These are phyloP conservation scores for Gardenia jasminoides DNA, from an alignment of 257 asterid species.

Conservation along the genomic window DNA sequence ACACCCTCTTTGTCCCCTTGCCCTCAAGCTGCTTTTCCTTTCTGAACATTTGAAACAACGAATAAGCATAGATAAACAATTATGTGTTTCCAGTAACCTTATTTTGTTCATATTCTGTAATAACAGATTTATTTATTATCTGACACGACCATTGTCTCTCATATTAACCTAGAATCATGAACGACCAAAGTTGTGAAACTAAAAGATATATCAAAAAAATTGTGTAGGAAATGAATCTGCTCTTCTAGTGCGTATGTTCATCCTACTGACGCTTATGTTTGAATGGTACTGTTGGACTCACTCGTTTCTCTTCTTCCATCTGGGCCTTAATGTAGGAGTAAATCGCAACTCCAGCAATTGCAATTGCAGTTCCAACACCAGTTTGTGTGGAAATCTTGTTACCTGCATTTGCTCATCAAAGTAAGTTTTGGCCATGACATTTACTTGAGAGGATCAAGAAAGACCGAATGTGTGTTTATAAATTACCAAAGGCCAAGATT, in stretches of 20 bases:
- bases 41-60: slow-evolving; percentile 42
- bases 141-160: background rate
- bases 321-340: slow-evolving; percentile 95
- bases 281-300: slow-evolving; percentile 31
- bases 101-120: background rate
- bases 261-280: background rate
- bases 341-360: slow-evolving; percentile 91
- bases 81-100: background rate
- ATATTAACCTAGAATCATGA: background rate
- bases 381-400: slow-evolving; percentile 92
- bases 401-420: slow-evolving; percentile 42
- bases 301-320: slow-evolving; percentile 98
- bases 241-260: background rate
- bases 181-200: background rate
- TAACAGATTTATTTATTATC: no score
- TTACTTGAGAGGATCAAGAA: background rate
- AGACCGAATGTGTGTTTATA: background rate
- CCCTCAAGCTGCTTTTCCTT: slow-evolving; percentile 66
- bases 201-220: background rate
- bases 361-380: slow-evolving; percentile 89
- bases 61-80: background rate
- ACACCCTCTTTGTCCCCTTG: slow-evolving; percentile 18
- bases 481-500: slow-evolving; percentile 76
- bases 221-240: background rate
- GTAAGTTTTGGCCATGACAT: slow-evolving; percentile 10